Base-by-base conservation (phyloP, 495 filamentous ascomycete species). In the Trichoderma gamsii region DNA sequence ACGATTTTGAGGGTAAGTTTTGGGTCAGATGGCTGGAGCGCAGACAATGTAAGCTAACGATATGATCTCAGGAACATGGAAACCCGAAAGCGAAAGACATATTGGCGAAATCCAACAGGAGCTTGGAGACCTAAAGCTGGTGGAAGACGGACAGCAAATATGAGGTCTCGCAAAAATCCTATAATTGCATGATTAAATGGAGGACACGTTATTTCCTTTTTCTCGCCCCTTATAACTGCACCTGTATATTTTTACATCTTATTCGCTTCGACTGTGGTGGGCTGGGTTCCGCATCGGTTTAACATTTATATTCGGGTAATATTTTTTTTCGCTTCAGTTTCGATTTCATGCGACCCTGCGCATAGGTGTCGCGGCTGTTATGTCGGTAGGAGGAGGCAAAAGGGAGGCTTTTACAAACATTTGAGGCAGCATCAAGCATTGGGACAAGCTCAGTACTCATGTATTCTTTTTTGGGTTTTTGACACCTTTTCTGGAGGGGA, bases 1-100 rank as follows among this genome's bases (percentile, higher is more conserved):
- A 99, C 77, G 88, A 93, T 59, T 99, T 99, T 79, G 92, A 94
- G 83, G 95, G 95, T 97, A 76, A 49, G 70, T 68, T 59, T 44
- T 63, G 21, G 11, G 21, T 8, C 1, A 25, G 8, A 52, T 21
- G 3, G 0, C 8, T 11, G 41, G 59, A 35, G 12, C 11, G 38
- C 11, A n/a, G 15, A 16, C 4, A 46, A 51, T 16, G 27, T 44
- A 41, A 4, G 67, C 69, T 75, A 70, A 77, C 71, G 51, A 41
- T 65, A n/a, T 44, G 49, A 25, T 66, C 66, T 65, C 73, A 93
- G 90, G 90, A 16, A 89, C 89, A 35, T 93, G 90, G 90, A 93
- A 93, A 75, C 89, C 89, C 43, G 89, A 90, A 72, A 83, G 78
- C 67, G 83, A 87, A 73, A 81, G 88, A 49, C 86, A 89, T 69